Evolutionary conservation across 768 basidiomycete genomes (phyloP).

Genomic region (Pleurotus pulmonarius): DNA sequence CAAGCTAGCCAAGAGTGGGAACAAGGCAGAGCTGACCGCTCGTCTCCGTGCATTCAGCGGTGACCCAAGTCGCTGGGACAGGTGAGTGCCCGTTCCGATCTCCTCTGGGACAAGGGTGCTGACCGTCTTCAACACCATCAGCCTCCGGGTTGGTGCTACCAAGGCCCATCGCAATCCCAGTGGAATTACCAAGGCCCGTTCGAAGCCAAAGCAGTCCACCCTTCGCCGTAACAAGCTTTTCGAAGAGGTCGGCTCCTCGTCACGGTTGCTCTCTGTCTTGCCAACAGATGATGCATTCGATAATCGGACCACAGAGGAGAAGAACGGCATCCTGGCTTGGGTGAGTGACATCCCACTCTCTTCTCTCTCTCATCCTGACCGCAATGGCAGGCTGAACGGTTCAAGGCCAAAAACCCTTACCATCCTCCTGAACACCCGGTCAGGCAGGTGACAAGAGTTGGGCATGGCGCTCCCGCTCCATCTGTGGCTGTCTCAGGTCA

Average conservation of each 20-base stretch:
- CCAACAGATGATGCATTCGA: background rate
- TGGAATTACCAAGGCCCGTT: background rate
- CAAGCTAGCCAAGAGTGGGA: background rate
- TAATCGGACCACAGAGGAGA: background rate
- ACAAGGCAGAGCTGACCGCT: background rate
- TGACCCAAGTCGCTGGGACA: background rate
- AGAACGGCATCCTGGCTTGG: background rate
- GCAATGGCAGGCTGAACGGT: background rate
- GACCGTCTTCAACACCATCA: background rate
- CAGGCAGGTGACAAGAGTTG: too few relatives aligned
- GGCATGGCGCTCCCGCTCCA: background rate
- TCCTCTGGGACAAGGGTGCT: background rate
- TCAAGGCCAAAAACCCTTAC: background rate
- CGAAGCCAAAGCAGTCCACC: background rate
- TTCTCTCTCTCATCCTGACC: background rate
- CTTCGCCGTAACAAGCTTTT: background rate
- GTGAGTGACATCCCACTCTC: background rate
- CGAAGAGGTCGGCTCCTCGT: background rate
- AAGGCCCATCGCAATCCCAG: background rate
- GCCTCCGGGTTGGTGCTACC: background rate
- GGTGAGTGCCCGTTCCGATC: background rate
- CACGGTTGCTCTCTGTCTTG: background rate
- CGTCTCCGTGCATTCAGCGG: background rate
- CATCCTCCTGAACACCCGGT: background rate
- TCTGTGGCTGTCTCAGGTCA: background rate